A percentile compares a stretch with the other conserved stretches of the same genome.
phyloP scores from a whole-genome alignment of 495 filamentous ascomycete genomes.

The Xanthoparmelia taractica region DNA sequence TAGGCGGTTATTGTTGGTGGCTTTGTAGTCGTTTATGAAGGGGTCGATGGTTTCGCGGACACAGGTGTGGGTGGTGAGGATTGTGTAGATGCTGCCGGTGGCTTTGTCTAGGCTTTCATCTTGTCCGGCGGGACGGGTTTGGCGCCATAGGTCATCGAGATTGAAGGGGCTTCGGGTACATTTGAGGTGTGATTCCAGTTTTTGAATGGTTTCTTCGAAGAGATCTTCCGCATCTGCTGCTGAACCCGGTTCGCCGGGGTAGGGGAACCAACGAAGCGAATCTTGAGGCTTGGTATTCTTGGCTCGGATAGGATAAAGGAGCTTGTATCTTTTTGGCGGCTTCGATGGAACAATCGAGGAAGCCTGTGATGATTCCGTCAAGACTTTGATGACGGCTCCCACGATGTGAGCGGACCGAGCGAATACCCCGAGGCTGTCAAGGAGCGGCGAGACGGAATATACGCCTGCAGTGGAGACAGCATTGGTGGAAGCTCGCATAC shows the following conservation, averaged over 20 bases:
- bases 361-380: constrained; percentile 3
- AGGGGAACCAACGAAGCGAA: constrained; percentile 19
- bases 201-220: constrained; percentile 21
- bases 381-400: constrained; percentile 7
- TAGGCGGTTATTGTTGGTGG: constrained; percentile 29
- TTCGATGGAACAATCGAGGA: neutral
- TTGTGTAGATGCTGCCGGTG: constrained; percentile 26
- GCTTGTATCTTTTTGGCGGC: constrained; percentile 18
- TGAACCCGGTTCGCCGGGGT: constrained; percentile 4
- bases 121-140: constrained; percentile 18
- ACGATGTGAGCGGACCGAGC: constrained; percentile 13
- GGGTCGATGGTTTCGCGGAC: constrained; percentile 25
- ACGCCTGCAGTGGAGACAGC: constrained; percentile 35
- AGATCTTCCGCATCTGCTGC: constrained; percentile 16
- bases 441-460: constrained; percentile 36
- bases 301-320: constrained; percentile 20
- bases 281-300: constrained; percentile 8
- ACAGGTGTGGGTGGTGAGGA: constrained; percentile 29
- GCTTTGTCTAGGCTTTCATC: constrained; percentile 24
- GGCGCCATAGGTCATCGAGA: constrained; percentile 22
- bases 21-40: constrained; percentile 35
- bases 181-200: constrained; percentile 21
- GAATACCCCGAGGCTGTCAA: constrained; percentile 40
- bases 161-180: constrained; percentile 20
- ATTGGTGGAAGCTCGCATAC: constrained; percentile 33